Evolutionary conservation across 2,329 filamentous ascomycete species (phyloP).

Genomic region (Myriosclerotinia duriaeana): DNA sequence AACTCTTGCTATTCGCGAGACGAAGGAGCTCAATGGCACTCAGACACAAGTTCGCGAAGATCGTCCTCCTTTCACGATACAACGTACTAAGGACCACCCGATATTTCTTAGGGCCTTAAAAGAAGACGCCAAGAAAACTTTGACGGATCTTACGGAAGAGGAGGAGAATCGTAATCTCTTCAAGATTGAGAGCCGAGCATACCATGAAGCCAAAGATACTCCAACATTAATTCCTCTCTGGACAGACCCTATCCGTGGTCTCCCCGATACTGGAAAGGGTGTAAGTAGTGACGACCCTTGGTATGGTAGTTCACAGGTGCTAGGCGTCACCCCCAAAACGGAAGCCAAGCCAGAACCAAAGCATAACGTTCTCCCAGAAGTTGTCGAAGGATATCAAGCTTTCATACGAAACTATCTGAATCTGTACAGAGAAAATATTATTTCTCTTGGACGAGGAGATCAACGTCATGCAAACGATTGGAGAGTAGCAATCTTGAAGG

Average conservation of each 20-base stretch:
- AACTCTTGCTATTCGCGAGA: slow-evolving; percentile 18
- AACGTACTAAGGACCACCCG: slow-evolving; percentile 28
- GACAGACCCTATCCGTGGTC: slow-evolving; percentile 33
- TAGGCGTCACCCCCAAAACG: neutral
- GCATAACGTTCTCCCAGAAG: neutral
- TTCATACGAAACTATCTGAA: neutral
- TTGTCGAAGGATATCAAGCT: neutral
- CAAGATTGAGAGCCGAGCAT: slow-evolving; percentile 33
- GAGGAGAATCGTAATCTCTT: slow-evolving; percentile 31
- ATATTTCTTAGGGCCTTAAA: slow-evolving; percentile 31
- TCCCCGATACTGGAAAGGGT: slow-evolving; percentile 27
- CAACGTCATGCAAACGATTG: neutral
- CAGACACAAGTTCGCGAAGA: slow-evolving; percentile 31
- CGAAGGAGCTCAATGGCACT: slow-evolving; percentile 25
- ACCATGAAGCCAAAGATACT: slow-evolving; percentile 31
- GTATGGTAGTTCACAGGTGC: slow-evolving; percentile 14
- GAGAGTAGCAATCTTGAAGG: neutral
- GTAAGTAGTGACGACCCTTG: slow-evolving; percentile 16
- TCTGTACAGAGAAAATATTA: neutral
- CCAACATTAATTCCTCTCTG: slow-evolving; percentile 35
- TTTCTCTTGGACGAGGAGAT: neutral
- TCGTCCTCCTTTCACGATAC: slow-evolving; percentile 32
- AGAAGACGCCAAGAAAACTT: slow-evolving; percentile 24
- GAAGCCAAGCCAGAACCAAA: neutral
- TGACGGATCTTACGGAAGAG: slow-evolving; percentile 27